phyloP scores from a whole-genome alignment of 2,329 filamentous ascomycete species.

The Fusarium anguioides region DNA sequence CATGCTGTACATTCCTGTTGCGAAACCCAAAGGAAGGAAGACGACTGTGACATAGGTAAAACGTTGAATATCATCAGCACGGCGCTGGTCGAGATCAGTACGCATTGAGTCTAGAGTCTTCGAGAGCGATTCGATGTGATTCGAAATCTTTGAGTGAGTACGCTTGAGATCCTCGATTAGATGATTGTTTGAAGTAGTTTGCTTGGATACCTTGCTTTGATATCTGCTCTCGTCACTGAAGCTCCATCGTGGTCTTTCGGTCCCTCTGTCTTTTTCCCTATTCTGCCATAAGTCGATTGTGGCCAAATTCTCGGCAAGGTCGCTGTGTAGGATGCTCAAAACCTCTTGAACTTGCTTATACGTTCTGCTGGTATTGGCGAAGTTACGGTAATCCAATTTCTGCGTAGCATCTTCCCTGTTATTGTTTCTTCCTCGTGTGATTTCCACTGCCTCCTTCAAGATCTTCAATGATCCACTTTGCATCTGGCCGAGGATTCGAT shows the following conservation, averaged over 20 bases:
- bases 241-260: neutral
- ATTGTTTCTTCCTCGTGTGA: no score
- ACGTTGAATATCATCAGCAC: neutral
- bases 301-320: neutral
- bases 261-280: neutral
- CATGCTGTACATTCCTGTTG: neutral
- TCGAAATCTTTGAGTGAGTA: rapidly evolving
- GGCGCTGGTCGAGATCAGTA: neutral
- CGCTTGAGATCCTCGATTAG: neutral
- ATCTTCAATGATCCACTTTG: no score
- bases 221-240: neutral
- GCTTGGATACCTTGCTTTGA: neutral
- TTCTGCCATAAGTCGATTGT: neutral
- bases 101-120: neutral
- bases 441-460: no score
- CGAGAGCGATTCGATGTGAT: rapidly evolving
- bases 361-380: neutral
- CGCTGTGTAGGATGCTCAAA: no score
- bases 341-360: no score
- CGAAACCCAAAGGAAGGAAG: neutral
- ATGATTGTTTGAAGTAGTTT: neutral
- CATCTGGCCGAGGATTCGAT: no score
- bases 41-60: neutral
- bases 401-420: no score
- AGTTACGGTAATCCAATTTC: no score